Conservation (phyloP, 768 basidiomycete species). For the Tephrocybe sp. region DNA sequence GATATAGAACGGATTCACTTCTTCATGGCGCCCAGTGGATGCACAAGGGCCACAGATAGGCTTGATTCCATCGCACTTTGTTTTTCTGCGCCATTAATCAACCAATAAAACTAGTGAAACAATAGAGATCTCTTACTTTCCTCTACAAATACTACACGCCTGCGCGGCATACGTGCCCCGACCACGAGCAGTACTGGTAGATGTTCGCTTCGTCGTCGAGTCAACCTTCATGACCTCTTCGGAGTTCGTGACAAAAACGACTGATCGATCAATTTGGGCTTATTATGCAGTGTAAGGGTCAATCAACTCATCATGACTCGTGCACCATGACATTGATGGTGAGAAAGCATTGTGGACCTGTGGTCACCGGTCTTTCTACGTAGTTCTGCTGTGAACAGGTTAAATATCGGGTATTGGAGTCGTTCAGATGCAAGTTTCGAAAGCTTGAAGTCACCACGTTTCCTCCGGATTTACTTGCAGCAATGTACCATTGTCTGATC, state of each 20-base stretch:
- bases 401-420: too few relatives aligned
- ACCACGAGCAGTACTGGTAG: conserved; percentile 25
- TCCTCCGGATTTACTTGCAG: too few relatives aligned
- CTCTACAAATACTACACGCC: conserved; percentile 36
- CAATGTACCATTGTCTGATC: too few relatives aligned
- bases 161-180: conserved; percentile 33
- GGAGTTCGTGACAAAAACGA: conserved; percentile 3
- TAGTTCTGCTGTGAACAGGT: too few relatives aligned
- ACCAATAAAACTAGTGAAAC: conserved; percentile 1
- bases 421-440: too few relatives aligned
- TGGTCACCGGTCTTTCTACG: too few relatives aligned
- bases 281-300: not conserved
- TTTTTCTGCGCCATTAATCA: conserved; percentile 30
- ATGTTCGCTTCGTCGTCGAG: conserved; percentile 18
- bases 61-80: conserved; percentile 43
- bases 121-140: conserved; percentile 30
- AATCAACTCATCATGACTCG: conserved; percentile 5
- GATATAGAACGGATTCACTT: conserved; percentile 23
- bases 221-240: conserved; percentile 21
- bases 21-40: conserved; percentile 32
- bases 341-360: too few relatives aligned
- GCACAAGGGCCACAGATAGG: conserved; percentile 42
- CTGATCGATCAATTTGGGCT: conserved; percentile 11
- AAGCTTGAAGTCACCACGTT: too few relatives aligned
- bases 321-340: not conserved